These are phyloP conservation scores for Tolypocladium amazonense DNA, from an alignment of 2,329 filamentous ascomycete species.

Conservation along the genomic window DNA sequence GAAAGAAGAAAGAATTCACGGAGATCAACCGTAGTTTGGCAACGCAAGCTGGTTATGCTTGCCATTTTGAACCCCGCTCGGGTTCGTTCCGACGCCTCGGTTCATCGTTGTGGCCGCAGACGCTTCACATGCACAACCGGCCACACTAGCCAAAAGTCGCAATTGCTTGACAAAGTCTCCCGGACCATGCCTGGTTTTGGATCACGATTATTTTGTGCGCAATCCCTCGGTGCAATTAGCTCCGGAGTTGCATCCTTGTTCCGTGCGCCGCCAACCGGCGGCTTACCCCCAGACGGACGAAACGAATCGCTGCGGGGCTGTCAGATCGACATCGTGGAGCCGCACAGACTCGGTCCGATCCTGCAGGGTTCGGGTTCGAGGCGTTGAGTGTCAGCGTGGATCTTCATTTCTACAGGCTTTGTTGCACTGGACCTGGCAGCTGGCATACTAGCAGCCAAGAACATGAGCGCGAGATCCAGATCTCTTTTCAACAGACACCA, in stretches of 20 bases:
- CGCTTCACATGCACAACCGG: neutral
- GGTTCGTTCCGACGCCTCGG: neutral
- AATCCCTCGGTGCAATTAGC: neutral
- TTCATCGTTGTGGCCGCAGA: neutral
- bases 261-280: neutral
- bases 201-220: neutral
- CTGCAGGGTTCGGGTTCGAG: too few species aligned
- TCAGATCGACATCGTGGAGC: neutral
- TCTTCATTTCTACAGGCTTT: too few species aligned
- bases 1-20: neutral
- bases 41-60: too few species aligned
- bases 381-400: too few species aligned
- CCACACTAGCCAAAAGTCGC: neutral
- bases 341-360: too few species aligned
- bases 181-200: neutral
- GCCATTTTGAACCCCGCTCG: neutral
- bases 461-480: too few species aligned
- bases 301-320: neutral
- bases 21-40: too few species aligned
- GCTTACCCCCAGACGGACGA: neutral
- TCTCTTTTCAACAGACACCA: too few species aligned
- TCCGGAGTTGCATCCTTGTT: neutral
- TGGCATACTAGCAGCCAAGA: neutral
- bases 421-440: too few species aligned
- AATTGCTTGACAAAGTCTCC: neutral